Base-by-base conservation (phyloP, 2,329 filamentous ascomycete species). In the Aspergillus texensis region DNA sequence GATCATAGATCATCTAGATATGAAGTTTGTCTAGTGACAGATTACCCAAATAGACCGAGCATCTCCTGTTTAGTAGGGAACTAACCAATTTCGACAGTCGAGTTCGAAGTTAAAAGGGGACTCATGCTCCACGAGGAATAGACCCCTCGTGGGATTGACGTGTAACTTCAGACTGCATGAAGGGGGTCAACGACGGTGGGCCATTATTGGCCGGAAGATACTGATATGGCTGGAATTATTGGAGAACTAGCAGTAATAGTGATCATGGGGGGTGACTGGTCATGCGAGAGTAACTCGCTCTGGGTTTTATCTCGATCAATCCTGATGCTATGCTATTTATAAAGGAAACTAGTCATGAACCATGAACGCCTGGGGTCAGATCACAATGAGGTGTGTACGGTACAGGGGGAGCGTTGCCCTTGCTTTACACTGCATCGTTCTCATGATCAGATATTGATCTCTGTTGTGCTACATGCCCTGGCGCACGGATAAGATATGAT, bases 331-430 rank as follows among this genome's bases (percentile, higher is more conserved):
- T 19, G 21, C 46, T 59, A 36, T 50, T 50, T 59, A 39, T 56
- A 56, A 43, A 56, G 9, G 56, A 45, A 58, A 43, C 41, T 58
- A 58, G 48, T 21, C 48, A 55, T 55, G 32, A 55, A 55, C 52
- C 48, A 55, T 55, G 52, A 55, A 55, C 52, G 32, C 52, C 30
- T 55, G 52, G 52, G 52, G 52, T 52, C 28, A 34, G 30, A n/a
- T 52, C 48, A 52, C 48, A 52, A 52, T 52, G 16, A 52, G 48
- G 16, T 52, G 16, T 52, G 28, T 34, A n/a, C 14, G 26, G 45
- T 48, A 46, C 45, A 46, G 43, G 24, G 46, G 46, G 46, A 50
- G 14, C 34, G 8, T 54, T 41, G 52, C 52, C 52, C 52, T 55
- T 55, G 52, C 52, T 55, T 55, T 8, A 39, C 32, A 9, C 32